Percentiles rank a stretch among this genome's conserved stretches.
Conservation (phyloP, 1,284 basidiomycete species). For the Coniophora puteana region DNA sequence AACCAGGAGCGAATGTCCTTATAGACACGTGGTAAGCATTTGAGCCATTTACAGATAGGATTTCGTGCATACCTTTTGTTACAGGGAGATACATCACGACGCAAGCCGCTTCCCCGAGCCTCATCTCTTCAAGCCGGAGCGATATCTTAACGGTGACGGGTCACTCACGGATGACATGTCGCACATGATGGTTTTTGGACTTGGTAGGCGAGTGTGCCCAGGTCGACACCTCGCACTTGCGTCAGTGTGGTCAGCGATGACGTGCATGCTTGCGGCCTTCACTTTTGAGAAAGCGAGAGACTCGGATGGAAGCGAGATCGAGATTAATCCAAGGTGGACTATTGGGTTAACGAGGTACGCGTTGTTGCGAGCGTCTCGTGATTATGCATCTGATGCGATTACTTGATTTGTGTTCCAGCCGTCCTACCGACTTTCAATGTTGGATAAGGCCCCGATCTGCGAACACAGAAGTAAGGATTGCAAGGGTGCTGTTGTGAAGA, state of each 20-base stretch:
- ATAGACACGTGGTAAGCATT: background rate
- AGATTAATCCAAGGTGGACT: too few species aligned
- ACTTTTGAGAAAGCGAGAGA: too few species aligned
- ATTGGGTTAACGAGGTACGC: too few species aligned
- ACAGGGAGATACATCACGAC: constrained; percentile 11
- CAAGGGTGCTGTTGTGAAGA: too few species aligned
- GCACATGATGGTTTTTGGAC: background rate
- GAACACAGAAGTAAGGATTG: too few species aligned
- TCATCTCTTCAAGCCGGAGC: constrained; percentile 3
- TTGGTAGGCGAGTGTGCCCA: constrained; percentile 3
- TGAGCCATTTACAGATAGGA: background rate
- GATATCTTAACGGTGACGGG: background rate
- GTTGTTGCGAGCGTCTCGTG: too few species aligned
- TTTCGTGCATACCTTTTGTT: background rate
- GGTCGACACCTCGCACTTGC: background rate
- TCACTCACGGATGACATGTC: background rate
- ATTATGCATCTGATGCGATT: too few species aligned
- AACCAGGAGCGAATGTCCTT: background rate
- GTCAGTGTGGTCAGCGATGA: background rate
- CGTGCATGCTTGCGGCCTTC: too few species aligned
- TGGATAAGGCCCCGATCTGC: too few species aligned
- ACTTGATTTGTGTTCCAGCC: too few species aligned
- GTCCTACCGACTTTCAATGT: too few species aligned
- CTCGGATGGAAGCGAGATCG: too few species aligned
- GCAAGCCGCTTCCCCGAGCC: constrained; percentile 9